These are phyloP conservation scores for Dionaea muscipula DNA, from an alignment of 179 eudicot genomes.

Conservation along the genomic window DNA sequence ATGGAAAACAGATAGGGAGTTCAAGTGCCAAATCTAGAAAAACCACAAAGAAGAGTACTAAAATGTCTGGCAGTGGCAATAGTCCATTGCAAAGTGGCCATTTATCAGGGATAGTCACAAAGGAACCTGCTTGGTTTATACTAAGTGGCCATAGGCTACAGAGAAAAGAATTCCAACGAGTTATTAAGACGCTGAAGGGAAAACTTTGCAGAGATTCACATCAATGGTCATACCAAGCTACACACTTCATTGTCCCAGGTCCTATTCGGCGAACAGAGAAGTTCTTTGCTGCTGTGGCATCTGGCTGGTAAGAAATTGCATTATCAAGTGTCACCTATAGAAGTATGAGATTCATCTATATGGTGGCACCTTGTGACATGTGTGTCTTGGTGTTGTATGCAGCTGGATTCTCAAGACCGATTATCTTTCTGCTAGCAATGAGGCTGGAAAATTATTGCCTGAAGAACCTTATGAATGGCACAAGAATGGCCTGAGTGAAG, in stretches of 20 bases:
- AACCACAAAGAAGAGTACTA: constrained; percentile 13
- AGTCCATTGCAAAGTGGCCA: not conserved
- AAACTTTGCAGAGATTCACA: constrained; percentile 86
- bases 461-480: constrained; percentile 98
- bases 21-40: constrained; percentile 17
- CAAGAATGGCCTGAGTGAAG: constrained; percentile 66
- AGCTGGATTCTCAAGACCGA: constrained; percentile 96
- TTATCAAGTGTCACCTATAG: no score
- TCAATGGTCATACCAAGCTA: constrained; percentile 93
- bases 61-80: constrained; percentile 10
- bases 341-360: no score
- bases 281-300: constrained; percentile 95
- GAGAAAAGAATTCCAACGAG: constrained; percentile 73
- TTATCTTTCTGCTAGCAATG: constrained; percentile 57
- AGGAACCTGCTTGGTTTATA: constrained; percentile 58
- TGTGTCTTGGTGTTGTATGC: constrained; percentile 16
- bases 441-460: constrained; percentile 61
- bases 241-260: constrained; percentile 80
- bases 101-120: constrained; percentile 8
- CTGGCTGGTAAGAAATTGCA: constrained; percentile 56
- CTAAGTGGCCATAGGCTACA: constrained; percentile 82
- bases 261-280: constrained; percentile 84
- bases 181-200: constrained; percentile 65
- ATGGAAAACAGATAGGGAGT: constrained; percentile 16
- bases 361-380: no score